Evolutionary conservation across 2,329 filamentous ascomycete genomes (phyloP), one percentile per base, ranked within the genome.

Genomic region (Aspergillus chevalieri): DNA sequence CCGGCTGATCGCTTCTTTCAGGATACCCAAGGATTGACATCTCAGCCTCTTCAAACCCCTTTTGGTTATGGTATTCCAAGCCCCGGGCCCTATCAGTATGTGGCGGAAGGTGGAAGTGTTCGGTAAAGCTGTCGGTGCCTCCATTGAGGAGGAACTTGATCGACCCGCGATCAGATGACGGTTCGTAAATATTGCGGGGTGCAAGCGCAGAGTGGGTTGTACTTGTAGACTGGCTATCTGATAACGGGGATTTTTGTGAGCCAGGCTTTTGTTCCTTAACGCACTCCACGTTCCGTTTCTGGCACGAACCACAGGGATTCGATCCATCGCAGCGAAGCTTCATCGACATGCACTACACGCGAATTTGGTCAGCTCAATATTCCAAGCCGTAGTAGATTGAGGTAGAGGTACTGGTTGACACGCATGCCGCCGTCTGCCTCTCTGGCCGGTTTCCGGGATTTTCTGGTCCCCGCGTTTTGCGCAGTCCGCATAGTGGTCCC

Each of bases 321-420:
- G 61, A 56, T 8, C 73, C 73, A 53, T 75, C 73, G 54, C 73
- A 75, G 10, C 73, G 73, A 15, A 75, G 64, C 51, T 75, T 75
- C 68, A 74, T 74, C 19, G 69, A 63, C 14, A 71, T 75, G 53
- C 73, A 75, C 73, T 75, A 36, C 15, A 41, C 8, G 17, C 15
- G 9, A 38, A 38, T 12, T 22, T 19, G 19, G 6, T 41, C 38
- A 12, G 17, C 10, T 6, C 38, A 10, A 9, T 4, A 9, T 12
- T 12, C 26, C 9, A 30, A 12, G 4, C 26, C 3, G 26, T 30
- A 12, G 43, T 22, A 43, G 41, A 14, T 3, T 43, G 6, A 21
- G 12, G 14, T 28, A 45, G 17, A 62, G 65, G 57, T 60, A 70
- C 73, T 30, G 72, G 73, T 65, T 74, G 69, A 56, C 73, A 75